Conservation (phyloP, 768 basidiomycete genomes). For the Filobasidium wieringae region DNA sequence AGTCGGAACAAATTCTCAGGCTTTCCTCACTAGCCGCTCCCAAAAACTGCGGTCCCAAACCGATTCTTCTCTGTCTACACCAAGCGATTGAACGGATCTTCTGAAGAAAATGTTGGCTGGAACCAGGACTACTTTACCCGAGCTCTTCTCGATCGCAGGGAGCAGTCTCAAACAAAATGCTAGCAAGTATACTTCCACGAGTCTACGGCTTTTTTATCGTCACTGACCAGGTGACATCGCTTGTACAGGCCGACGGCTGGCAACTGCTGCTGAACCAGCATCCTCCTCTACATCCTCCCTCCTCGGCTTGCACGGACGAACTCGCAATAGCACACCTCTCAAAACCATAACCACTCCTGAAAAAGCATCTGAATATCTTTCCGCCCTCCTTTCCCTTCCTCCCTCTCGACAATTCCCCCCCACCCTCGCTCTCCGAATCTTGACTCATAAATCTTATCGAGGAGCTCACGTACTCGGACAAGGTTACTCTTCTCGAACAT, state of each 20-base stretch:
- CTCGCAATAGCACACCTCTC: background rate
- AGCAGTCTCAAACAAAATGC: background rate
- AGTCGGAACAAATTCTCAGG: too few relatives aligned
- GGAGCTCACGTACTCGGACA: slow-evolving; percentile 26
- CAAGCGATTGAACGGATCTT: too few relatives aligned
- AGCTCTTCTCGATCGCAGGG: background rate
- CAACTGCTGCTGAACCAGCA: background rate
- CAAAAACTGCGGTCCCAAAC: too few relatives aligned
- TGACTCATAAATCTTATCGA: slow-evolving; percentile 38
- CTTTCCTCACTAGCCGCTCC: too few relatives aligned
- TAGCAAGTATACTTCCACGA: background rate
- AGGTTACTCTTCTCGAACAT: slow-evolving; percentile 2
- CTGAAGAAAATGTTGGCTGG: slow-evolving; percentile 1
- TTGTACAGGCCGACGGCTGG: background rate
- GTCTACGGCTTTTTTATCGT: background rate
- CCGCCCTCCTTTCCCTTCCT: slow-evolving; percentile 27
- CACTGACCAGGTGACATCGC: too few relatives aligned
- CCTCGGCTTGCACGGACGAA: background rate
- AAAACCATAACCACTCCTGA: slow-evolving; percentile 20
- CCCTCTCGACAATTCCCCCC: slow-evolving; percentile 26
- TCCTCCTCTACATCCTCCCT: background rate
- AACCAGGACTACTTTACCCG: background rate
- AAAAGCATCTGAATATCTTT: slow-evolving; percentile 26
- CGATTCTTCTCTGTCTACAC: too few relatives aligned
- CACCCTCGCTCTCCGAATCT: slow-evolving; percentile 29